These are phyloP conservation scores for Blumeriella jaapii DNA, from an alignment of 2,329 filamentous ascomycete genomes.

Conservation along the genomic window DNA sequence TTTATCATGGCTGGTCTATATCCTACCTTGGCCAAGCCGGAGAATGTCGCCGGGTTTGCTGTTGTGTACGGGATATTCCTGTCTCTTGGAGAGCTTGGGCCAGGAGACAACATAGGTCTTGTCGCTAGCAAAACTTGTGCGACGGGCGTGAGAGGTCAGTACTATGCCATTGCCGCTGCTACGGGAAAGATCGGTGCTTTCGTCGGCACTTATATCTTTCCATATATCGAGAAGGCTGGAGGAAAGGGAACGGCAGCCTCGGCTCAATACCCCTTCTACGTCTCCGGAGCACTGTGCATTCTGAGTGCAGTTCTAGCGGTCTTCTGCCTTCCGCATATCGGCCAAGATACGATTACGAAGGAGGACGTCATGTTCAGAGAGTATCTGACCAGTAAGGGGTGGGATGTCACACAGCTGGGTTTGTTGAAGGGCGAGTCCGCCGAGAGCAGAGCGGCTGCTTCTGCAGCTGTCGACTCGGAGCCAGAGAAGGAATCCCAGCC, in stretches of 20 bases:
- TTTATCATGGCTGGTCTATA: conserved; percentile 86
- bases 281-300: conserved; percentile 68
- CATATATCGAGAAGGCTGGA: conserved; percentile 52
- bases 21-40: conserved; percentile 49
- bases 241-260: conserved; percentile 43
- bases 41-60: conserved; percentile 63
- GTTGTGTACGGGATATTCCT: conserved; percentile 73
- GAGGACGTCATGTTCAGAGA: conserved; percentile 68
- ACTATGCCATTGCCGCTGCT: conserved; percentile 62
- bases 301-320: conserved; percentile 56
- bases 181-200: conserved; percentile 73
- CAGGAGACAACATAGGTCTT: conserved; percentile 85
- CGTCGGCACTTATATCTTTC: conserved; percentile 73
- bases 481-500: too few species aligned
- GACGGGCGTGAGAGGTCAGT: conserved; percentile 74
- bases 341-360: conserved; percentile 70
- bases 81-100: conserved; percentile 67
- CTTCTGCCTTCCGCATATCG: conserved; percentile 63
- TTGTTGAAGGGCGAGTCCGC: conserved; percentile 16
- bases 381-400: conserved; percentile 64
- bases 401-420: conserved; percentile 54
- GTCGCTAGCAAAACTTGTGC: conserved; percentile 80
- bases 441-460: conserved; percentile 8
- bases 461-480: too few species aligned
- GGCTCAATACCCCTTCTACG: conserved; percentile 83